Base-by-base conservation (phyloP, 208 protist genomes). In the Leishmania braziliensis region DNA sequence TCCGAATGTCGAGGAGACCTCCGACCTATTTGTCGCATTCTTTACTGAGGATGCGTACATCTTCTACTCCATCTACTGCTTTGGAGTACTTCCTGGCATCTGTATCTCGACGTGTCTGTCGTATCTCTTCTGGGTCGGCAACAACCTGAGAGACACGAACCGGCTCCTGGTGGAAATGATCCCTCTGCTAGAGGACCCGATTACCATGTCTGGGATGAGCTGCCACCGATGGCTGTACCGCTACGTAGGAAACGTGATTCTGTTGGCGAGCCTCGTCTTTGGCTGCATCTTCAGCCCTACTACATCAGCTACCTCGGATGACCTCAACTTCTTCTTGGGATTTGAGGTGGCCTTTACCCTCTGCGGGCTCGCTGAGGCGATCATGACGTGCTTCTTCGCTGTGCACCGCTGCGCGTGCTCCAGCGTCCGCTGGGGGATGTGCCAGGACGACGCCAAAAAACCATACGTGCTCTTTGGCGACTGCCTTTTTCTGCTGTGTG, bases 141-240 rank as follows among this genome's bases (percentile, higher is more conserved):
- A 86, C 12, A 95, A 92, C 78, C 72, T 95, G 33, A 80, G 80
- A 4, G 87, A 94, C 73, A 90, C 91, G 20, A 82, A 89, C 39
- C 79, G 82, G 23, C 87, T 92, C 33, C 75, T 88, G 29, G 90
- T 94, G 54, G 77, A 88, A 56, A 84, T 88, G 75, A 92, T 94
- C 60, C 90, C 89, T 12, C 73, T 93, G 18, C 81, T 94, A 53
- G 93, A 96, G 83, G 93, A 94, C 65, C 93, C 93, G 6, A 79
- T 93, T 65, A 91, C 93, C 18, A 82, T 89, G 39, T 89, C 91
- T 26, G 70, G 77, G 51, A 92, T 95, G 79, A 84, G 80, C 20
- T 80, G 81, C 69, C 81, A 86, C 60, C 66, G 87, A 43, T 83
- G 82, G 74, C 87, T 87, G 43, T 88, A 88, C 71, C 86, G 88